A percentile compares a stretch with the other conserved stretches of the same genome.
Conservation (phyloP, 2,329 filamentous ascomycete species). For the Botrytis fragariae region DNA sequence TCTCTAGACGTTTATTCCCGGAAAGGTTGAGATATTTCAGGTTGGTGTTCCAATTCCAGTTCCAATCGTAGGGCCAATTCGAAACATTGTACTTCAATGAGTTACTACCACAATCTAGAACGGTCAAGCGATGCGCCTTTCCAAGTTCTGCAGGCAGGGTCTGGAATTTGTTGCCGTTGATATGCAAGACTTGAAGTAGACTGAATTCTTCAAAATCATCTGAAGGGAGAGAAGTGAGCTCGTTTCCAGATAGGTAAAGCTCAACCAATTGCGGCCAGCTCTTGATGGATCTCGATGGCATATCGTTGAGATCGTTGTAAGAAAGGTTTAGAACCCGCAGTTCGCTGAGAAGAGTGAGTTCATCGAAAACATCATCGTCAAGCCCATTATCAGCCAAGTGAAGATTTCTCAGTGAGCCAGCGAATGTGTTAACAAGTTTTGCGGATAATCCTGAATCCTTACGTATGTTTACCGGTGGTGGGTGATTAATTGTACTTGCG, state of each 20-base stretch:
- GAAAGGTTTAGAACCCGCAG: slow-evolving; percentile 87
- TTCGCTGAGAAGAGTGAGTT: slow-evolving; percentile 78
- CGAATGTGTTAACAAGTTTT: slow-evolving; percentile 81
- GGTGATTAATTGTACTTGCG: slow-evolving; percentile 42
- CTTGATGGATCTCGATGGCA: slow-evolving; percentile 83
- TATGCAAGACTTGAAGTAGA: slow-evolving; percentile 82
- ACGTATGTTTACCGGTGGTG: slow-evolving; percentile 55
- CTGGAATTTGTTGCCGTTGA: slow-evolving; percentile 98
- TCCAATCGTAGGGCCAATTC: slow-evolving; percentile 99
- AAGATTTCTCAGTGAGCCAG: slow-evolving; percentile 76
- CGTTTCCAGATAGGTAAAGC: slow-evolving; percentile 92
- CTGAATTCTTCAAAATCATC: slow-evolving; percentile 92
- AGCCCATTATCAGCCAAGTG: slow-evolving; percentile 92
- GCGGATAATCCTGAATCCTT: slow-evolving; percentile 90
- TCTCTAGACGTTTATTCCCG: slow-evolving; percentile 93
- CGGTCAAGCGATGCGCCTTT: slow-evolving; percentile 85
- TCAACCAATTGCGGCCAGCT: slow-evolving; percentile 89
- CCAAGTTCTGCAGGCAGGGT: slow-evolving; percentile 93
- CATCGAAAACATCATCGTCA: slow-evolving; percentile 92
- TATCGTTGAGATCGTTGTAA: slow-evolving; percentile 90
- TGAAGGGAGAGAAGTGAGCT: slow-evolving; percentile 83
- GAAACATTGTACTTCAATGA: slow-evolving; percentile 97
- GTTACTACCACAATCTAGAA: slow-evolving; percentile 94
- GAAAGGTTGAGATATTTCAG: slow-evolving; percentile 93
- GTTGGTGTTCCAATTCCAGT: slow-evolving; percentile 98